A percentile compares a stretch with the other conserved stretches of the same genome.
Evolutionary conservation across 441 rosid genomes (phyloP).

Genomic region (Pelargonium fulgidum): DNA sequence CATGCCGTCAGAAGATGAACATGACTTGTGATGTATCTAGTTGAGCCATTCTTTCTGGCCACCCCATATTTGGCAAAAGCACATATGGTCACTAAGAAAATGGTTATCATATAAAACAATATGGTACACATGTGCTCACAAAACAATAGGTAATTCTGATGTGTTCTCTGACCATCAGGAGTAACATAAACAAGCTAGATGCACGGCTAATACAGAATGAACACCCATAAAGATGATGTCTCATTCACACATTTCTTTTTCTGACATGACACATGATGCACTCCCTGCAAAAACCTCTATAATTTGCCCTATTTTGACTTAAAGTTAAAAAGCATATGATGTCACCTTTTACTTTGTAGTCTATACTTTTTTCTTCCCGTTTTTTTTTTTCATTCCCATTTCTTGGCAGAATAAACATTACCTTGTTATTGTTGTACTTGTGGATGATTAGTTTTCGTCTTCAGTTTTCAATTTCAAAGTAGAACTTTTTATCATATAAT

Average conservation of each 20-base stretch:
- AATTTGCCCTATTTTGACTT: background rate
- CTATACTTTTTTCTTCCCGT: background rate
- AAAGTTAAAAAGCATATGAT: no score
- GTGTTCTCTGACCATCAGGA: background rate
- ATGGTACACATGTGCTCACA: background rate
- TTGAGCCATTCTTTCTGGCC: background rate
- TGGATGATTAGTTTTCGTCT: background rate
- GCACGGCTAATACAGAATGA: slow-evolving; percentile 1
- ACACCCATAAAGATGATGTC: background rate
- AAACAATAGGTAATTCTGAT: background rate
- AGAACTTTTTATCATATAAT: slow-evolving; percentile 3
- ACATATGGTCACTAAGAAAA: background rate
- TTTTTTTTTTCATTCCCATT: background rate
- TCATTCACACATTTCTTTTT: background rate
- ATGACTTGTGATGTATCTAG: background rate
- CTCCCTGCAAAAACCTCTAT: background rate
- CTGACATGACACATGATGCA: background rate
- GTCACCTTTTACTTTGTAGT: no score
- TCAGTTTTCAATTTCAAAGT: background rate
- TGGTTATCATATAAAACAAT: background rate
- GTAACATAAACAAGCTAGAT: background rate
- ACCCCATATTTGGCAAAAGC: background rate
- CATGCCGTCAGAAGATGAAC: background rate
- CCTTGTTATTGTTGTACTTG: background rate
- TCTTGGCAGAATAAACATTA: background rate